phyloP scores from a whole-genome alignment of 352 stramenopile species.

The Globisporangium nodosum region DNA sequence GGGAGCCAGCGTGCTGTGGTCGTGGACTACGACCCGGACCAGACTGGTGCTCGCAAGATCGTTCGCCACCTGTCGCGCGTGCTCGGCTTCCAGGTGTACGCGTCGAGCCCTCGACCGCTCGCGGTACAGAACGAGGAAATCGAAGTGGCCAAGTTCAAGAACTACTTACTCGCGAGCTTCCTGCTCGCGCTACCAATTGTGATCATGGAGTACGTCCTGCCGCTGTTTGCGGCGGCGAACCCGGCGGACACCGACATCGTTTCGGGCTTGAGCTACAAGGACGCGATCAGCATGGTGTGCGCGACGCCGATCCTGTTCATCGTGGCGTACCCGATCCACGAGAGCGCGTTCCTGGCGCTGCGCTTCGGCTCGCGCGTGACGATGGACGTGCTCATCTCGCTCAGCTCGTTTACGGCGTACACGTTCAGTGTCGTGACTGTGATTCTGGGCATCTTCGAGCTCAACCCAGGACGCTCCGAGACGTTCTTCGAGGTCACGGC shows the following conservation, averaged over 20 bases:
- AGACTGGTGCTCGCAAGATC: conserved; percentile 32
- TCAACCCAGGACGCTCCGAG: conserved; percentile 29
- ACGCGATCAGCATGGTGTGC: conserved; percentile 51
- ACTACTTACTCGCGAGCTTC: conserved; percentile 45
- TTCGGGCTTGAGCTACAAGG: conserved; percentile 36
- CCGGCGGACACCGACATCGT: conserved; percentile 23
- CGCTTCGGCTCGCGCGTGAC: conserved; percentile 57
- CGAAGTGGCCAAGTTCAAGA: conserved; percentile 38
- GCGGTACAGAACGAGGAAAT: conserved; percentile 27
- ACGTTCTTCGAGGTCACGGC: conserved; percentile 77
- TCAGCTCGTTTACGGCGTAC: conserved; percentile 66
- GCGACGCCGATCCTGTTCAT: conserved; percentile 63
- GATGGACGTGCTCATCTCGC: conserved; percentile 76
- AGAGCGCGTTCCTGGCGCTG: conserved; percentile 54
- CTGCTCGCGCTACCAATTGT: conserved; percentile 51
- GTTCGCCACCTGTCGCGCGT: conserved; percentile 28
- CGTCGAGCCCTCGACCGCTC: conserved; percentile 38
- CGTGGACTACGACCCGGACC: conserved; percentile 42
- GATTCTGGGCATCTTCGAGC: conserved; percentile 13
- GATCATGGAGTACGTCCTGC: conserved; percentile 51
- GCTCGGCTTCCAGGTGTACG: conserved; percentile 43
- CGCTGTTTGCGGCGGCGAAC: conserved; percentile 22
- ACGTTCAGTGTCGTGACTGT: conserved; percentile 45
- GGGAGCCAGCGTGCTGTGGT: conserved; percentile 21
- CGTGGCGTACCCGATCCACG: conserved; percentile 61